Base-by-base conservation (phyloP, 768 basidiomycete genomes). In the Lepiota venenata region DNA sequence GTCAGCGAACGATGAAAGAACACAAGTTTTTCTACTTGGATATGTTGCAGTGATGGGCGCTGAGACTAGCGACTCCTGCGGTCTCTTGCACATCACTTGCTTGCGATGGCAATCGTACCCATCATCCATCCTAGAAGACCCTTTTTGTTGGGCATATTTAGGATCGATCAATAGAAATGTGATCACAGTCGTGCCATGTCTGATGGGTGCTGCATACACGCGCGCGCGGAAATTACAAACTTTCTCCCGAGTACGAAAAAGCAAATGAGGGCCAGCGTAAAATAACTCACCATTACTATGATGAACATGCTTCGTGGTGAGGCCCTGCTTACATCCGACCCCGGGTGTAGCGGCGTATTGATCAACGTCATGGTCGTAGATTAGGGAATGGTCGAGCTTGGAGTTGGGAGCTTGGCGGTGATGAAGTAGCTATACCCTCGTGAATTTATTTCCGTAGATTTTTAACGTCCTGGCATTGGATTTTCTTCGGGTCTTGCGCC, bases 281-380 rank as follows among this genome's bases (percentile, higher is more conserved):
- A 35, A 29, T 15, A 20, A 55, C 64, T 49, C 41, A 82, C 80
- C 81, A 83, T 82, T 41, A 80, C 73, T 20, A 82, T 62, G 55
- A 83, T 70, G 52, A 81, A 66, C 32, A 70, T 56, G 12, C 53
- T 37, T 15, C 22, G 35, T 25, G 41, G 35, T 18, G 32, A 4
- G 14, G 41, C 2, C 15, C 27, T 36, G 12, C 16, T 44, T 14
- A 21, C n/a, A 29, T 37, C 50, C 50, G 38, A 18, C 14, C 9
- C 27, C 11, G 50, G 44, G 21, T 42, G 42, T 42, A 40, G 39
- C 15, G 20, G 38, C 29, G 11, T 15, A n/a, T 46, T 45, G 32
- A 25, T 36, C 16, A 35, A 3, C 25, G 36, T 43, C 36, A 18
- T 6, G 29, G 29, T 7, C 53, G 48, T 47, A 14, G 10, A 32